A percentile compares a stretch with the other conserved stretches of the same genome.
Evolutionary conservation across 1,284 basidiomycete genomes (phyloP).

Genomic region (Irpex sp.): DNA sequence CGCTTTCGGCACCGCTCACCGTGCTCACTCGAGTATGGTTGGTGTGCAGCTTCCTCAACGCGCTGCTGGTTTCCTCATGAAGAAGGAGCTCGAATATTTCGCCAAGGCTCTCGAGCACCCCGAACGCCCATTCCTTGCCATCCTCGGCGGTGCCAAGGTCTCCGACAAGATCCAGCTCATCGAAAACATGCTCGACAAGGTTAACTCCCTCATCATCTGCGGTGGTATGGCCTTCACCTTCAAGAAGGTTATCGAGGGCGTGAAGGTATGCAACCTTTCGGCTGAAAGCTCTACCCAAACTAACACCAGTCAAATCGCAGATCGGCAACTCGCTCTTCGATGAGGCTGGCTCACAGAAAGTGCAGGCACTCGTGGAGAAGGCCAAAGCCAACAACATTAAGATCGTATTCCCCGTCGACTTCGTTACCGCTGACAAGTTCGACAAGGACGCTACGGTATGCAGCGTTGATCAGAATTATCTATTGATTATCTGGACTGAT

Average conservation of each 20-base stretch:
- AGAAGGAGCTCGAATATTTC: conserved; percentile 99
- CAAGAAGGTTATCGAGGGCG: conserved; percentile 89
- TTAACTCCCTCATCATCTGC: conserved; percentile 94
- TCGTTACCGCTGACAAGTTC: conserved; percentile 93
- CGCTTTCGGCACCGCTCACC: conserved; percentile 98
- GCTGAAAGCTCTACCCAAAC: conserved; percentile 5
- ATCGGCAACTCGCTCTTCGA: conserved; percentile 98
- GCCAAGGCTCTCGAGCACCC: conserved; percentile 96
- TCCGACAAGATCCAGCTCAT: conserved; percentile 99
- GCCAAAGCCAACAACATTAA: conserved; percentile 94
- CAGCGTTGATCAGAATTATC: neutral
- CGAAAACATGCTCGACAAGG: conserved; percentile 99
- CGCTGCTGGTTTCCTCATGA: conserved; percentile 95
- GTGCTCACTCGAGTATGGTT: conserved; percentile 98
- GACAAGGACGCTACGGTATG: conserved; percentile 83
- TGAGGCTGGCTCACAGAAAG: conserved; percentile 86
- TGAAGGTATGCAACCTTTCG: conserved; percentile 45
- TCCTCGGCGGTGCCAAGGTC: conserved; percentile 98
- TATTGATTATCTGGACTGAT: neutral
- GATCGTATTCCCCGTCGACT: conserved; percentile 95
- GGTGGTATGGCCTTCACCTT: conserved; percentile 99
- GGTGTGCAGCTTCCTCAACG: conserved; percentile 92
- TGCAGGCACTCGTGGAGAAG: conserved; percentile 83
- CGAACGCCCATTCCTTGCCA: conserved; percentile 95
- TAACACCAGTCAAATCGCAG: conserved; percentile 30